phyloP scores from a whole-genome alignment of 176 grass and related monocot genomes.

The Triticum aestivum region DNA sequence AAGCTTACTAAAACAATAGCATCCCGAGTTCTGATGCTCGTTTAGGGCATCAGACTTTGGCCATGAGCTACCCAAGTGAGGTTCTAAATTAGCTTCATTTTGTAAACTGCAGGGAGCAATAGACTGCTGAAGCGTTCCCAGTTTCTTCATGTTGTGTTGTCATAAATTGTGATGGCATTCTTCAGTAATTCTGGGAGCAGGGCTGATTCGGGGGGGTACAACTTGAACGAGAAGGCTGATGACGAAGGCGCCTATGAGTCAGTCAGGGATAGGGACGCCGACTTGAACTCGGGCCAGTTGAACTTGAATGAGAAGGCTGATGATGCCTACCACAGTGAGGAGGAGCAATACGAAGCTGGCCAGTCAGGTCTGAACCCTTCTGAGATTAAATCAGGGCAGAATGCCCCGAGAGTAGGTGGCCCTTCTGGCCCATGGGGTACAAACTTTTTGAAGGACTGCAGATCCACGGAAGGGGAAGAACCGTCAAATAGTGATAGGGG shows the following conservation, averaged over 20 bases:
- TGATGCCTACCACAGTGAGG: constrained; percentile 55
- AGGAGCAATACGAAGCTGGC: constrained; percentile 43
- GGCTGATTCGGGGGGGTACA: constrained; percentile 63
- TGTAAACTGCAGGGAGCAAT: constrained; percentile 52
- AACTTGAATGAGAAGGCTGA: constrained; percentile 80
- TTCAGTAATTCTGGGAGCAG: constrained; percentile 81
- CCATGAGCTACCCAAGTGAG: constrained; percentile 23
- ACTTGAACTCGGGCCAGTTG: constrained; percentile 60
- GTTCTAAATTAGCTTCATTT: constrained; percentile 46
- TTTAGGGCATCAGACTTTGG: constrained; percentile 7
- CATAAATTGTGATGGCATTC: constrained; percentile 79
- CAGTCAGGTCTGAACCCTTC: constrained; percentile 28
- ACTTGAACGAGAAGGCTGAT: constrained; percentile 81
- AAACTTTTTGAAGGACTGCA: constrained; percentile 77
- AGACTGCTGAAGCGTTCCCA: constrained; percentile 38
- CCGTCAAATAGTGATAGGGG: constrained; percentile 24
- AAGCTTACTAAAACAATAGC: neutral
- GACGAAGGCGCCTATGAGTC: constrained; percentile 50
- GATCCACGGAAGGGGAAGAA: constrained; percentile 38
- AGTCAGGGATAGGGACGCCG: constrained; percentile 41
- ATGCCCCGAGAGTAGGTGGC: constrained; percentile 41
- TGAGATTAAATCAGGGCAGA: constrained; percentile 35
- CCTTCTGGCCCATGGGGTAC: constrained; percentile 65
- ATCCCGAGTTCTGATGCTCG: constrained; percentile 6
- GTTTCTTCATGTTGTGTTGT: constrained; percentile 31